A percentile compares a stretch with the other conserved stretches of the same genome.
phyloP scores from a whole-genome alignment of 2,329 filamentous ascomycete genomes.

The Fusarium goolgardi region DNA sequence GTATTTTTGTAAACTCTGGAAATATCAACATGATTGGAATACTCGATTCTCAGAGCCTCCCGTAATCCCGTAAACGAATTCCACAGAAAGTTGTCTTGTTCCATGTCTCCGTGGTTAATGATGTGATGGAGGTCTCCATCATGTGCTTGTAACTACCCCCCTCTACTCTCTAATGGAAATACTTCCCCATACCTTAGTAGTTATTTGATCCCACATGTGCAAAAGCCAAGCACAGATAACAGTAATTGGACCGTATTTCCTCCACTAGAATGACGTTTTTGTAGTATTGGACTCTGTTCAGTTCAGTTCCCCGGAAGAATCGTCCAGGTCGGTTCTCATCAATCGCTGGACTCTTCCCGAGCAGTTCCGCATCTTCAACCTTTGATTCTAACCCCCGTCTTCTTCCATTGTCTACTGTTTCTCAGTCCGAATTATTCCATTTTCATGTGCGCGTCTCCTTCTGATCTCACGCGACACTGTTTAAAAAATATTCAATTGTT shows the following conservation, averaged over 20 bases:
- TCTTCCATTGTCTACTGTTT: slow-evolving; percentile 20
- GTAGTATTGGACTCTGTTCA: not conserved
- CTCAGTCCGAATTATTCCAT: slow-evolving; percentile 28
- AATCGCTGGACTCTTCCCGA: slow-evolving; percentile 29
- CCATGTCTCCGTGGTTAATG: slow-evolving; percentile 29
- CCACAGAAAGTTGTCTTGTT: slow-evolving; percentile 14
- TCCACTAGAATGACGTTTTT: slow-evolving; percentile 42
- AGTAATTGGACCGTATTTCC: slow-evolving; percentile 23
- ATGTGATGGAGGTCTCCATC: slow-evolving; percentile 30
- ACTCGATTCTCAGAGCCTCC: not conserved
- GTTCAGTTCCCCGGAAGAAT: slow-evolving; percentile 18
- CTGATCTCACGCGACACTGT: slow-evolving; percentile 29
- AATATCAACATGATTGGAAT: not conserved
- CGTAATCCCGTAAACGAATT: slow-evolving; percentile 11
- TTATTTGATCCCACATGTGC: slow-evolving; percentile 36
- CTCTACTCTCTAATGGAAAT: slow-evolving; percentile 16
- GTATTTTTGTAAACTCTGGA: not conserved
- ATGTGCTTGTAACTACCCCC: slow-evolving; percentile 31
- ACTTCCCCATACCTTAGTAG: slow-evolving; percentile 34
- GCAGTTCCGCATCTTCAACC: slow-evolving; percentile 39
- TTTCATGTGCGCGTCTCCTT: slow-evolving; percentile 26
- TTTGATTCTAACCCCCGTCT: slow-evolving; percentile 10
- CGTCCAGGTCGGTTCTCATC: slow-evolving; percentile 7
- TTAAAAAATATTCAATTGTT: slow-evolving; percentile 10
- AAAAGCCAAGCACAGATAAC: slow-evolving; percentile 15